Evolutionary conservation across 2,329 filamentous ascomycete genomes (phyloP), one percentile per base, ranked within the genome.

Genomic region (Aspergillus neoniger): DNA sequence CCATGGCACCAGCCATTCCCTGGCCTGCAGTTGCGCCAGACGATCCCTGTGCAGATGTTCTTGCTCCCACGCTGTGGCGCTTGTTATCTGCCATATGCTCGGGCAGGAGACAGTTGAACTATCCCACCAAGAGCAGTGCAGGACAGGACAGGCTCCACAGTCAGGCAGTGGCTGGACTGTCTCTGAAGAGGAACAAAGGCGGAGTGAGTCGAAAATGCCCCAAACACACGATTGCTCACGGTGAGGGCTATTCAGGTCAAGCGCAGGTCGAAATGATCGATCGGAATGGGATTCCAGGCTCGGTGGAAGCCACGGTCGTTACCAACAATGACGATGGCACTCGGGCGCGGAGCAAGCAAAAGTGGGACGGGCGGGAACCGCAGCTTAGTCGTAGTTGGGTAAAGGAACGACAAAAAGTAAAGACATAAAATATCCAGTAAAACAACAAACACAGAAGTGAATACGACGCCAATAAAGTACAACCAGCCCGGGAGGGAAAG

Each of bases 31-130:
- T 70, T 61, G 70, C 76, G 57, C 77, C 82, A 62, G 70, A 61
- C 50, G 66, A 58, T 62, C 61, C 65, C 49, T 68, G 69, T 52
- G 82, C 67, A 59, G 76, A 70, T 57, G 71, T 78, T 77, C 84
- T 87, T 43, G 79, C 81, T 65, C 79, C 80, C 61, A 80, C 74
- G 71, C 79, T 82, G 71, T 84, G 83, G 68, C 85, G 82, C 79
- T 87, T 87, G 63, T 73, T 81, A 69, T 88, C 85, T 60, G 84
- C 81, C 84, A 86, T 86, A 64, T 47, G 57, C 61, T 56, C 39
- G 9, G 23, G 14, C 25, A 30, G 55, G 12, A 51, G 12, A 10
- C 43, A 32, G 30, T 44, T 19, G 23, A 19, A 44, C 25, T 43
- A 51, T 58, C 49, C 36, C 43, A 48, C 21, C 23, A 32, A 15